phyloP scores from a whole-genome alignment of 2,329 filamentous ascomycete species.

The Venturia asperata region DNA sequence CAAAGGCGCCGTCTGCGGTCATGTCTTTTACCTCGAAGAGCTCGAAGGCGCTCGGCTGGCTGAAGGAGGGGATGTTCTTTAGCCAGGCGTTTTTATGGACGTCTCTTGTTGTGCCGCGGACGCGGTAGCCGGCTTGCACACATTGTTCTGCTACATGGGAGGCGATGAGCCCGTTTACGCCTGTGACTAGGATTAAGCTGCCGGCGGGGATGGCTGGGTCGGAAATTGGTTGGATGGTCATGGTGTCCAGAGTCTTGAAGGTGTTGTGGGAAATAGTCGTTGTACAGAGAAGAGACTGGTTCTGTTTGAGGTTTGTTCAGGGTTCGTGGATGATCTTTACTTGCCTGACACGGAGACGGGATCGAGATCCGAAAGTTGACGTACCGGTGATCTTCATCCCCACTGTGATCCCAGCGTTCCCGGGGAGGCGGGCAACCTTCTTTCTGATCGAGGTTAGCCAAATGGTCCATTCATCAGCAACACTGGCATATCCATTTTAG shows the following conservation, averaged over 20 bases:
- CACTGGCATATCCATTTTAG: too few relatives aligned
- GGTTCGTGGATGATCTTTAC: too few relatives aligned
- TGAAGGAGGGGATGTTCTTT: constrained; percentile 25
- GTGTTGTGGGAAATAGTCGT: too few relatives aligned
- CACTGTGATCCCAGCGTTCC: too few relatives aligned
- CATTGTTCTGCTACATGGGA: constrained; percentile 17
- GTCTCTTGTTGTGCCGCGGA: constrained; percentile 15
- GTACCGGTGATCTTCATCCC: not conserved
- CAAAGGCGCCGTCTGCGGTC: constrained; percentile 16
- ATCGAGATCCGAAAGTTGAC: too few relatives aligned
- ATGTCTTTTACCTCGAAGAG: constrained; percentile 29
- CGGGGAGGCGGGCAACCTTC: too few relatives aligned
- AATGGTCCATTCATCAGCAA: too few relatives aligned
- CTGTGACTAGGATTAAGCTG: constrained; percentile 19
- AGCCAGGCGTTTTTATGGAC: constrained; percentile 25
- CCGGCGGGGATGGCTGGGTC: constrained; percentile 6
- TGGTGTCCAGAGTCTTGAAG: too few relatives aligned
- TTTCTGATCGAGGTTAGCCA: too few relatives aligned
- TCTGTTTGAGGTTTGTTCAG: too few relatives aligned
- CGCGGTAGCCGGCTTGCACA: constrained; percentile 15
- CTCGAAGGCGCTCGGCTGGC: constrained; percentile 25
- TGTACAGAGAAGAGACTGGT: too few relatives aligned
- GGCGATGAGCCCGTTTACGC: constrained; percentile 17
- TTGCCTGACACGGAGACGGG: too few relatives aligned
- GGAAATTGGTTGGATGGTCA: not conserved